Evolutionary conservation across 2,329 filamentous ascomycete species (phyloP).

Genomic region (Aspergillus novoparasiticus): DNA sequence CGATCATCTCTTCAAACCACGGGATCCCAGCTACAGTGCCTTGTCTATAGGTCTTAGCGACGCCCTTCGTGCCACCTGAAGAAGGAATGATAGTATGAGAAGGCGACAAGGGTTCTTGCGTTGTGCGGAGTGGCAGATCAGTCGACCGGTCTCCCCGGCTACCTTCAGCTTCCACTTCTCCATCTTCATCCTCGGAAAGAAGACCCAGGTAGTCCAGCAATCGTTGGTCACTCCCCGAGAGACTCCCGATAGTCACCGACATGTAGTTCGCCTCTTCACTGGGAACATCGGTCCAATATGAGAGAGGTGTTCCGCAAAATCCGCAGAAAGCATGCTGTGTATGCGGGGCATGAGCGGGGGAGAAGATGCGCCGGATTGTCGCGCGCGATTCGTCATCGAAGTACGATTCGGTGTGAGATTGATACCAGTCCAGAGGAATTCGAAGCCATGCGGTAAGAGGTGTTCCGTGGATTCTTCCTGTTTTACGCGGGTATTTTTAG

Average conservation of each 20-base stretch:
- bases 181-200: conserved; percentile 52
- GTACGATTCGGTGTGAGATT: conserved; percentile 72
- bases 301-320: conserved; percentile 84
- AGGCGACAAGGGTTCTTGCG: conserved; percentile 9
- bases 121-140: conserved; percentile 13
- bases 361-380: conserved; percentile 69
- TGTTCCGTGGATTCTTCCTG: conserved; percentile 67
- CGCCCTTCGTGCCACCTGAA: conserved; percentile 16
- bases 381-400: conserved; percentile 75
- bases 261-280: conserved; percentile 74
- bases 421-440: conserved; percentile 79
- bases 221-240: conserved; percentile 70
- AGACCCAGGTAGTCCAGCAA: conserved; percentile 74
- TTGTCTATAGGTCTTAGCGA: conserved; percentile 40
- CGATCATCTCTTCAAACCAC: conserved; percentile 83
- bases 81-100: conserved; percentile 26
- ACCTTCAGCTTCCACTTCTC: conserved; percentile 5
- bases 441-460: conserved; percentile 80
- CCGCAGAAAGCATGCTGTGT: conserved; percentile 83
- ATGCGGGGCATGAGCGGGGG: conserved; percentile 58
- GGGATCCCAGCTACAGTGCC: conserved; percentile 62
- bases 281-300: conserved; percentile 78
- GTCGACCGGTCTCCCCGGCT: conserved; percentile 34
- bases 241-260: conserved; percentile 76
- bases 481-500: not conserved